phyloP scores from a whole-genome alignment of 768 basidiomycete species.

The Tephrocybe rancida region DNA sequence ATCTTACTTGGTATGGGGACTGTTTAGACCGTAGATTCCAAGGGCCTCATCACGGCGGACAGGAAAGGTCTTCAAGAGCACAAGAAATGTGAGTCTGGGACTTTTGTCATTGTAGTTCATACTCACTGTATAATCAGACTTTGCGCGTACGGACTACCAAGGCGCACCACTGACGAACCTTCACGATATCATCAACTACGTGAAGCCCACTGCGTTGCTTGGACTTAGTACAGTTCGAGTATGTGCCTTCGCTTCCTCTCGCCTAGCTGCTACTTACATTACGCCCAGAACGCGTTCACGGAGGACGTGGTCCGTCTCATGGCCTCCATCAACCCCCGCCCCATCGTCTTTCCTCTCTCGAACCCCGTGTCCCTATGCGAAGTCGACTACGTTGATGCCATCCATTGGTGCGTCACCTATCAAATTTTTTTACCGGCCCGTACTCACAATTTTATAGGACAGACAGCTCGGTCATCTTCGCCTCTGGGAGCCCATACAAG shows the following conservation, averaged over 20 bases:
- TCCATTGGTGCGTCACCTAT: slow-evolving; percentile 46
- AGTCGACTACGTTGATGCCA: slow-evolving; percentile 60
- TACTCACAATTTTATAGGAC: slow-evolving; percentile 43
- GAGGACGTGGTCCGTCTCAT: slow-evolving; percentile 64
- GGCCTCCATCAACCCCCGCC: slow-evolving; percentile 63
- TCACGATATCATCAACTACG: slow-evolving; percentile 66
- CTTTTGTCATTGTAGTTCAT: neutral
- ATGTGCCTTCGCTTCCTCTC: slow-evolving; percentile 11
- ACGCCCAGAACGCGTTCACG: slow-evolving; percentile 57
- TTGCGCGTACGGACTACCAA: slow-evolving; percentile 71
- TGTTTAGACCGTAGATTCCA: slow-evolving; percentile 69
- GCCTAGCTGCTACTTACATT: slow-evolving; percentile 13
- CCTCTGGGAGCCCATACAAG: slow-evolving; percentile 73
- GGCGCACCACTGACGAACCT: slow-evolving; percentile 63
- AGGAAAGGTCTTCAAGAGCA: slow-evolving; percentile 71
- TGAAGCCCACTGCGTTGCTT: slow-evolving; percentile 77
- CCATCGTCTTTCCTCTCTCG: slow-evolving; percentile 84
- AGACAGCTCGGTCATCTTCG: slow-evolving; percentile 67
- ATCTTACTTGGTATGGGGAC: no score
- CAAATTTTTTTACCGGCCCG: neutral
- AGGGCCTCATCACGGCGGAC: slow-evolving; percentile 74
- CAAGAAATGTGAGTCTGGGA: slow-evolving; percentile 58
- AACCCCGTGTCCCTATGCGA: slow-evolving; percentile 70
- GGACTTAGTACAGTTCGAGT: slow-evolving; percentile 67
- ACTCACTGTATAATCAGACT: slow-evolving; percentile 54